Base-by-base conservation (phyloP, 2,329 filamentous ascomycete genomes). In the Geosmithia flava region DNA sequence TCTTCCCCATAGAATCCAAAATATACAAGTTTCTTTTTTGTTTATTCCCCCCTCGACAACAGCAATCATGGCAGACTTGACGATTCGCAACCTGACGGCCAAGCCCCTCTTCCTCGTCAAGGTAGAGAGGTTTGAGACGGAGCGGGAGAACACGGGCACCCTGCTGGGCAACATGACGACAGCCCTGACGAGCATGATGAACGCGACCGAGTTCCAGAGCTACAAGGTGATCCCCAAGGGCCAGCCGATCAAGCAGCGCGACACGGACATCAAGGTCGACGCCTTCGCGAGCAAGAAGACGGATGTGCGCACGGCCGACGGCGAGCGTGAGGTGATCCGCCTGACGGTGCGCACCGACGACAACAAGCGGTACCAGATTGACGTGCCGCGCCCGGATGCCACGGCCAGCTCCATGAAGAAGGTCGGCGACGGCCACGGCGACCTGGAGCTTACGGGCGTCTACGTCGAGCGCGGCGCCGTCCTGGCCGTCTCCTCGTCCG, bases 1-100 rank as follows among this genome's bases (percentile, higher is more conserved):
- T 16, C 33, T 37, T 37, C 11, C 15, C 13, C 15, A 3, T 3
- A 37, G 11, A 37, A 37, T 3, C 33, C 6, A 11, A 5, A 37
- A 16, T 11, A 37, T 11, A 37, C 6, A 16, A n/a, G n/a, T n/a
- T n/a, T n/a, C n/a, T n/a, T n/a, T n/a, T n/a, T n/a, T n/a, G n/a
- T n/a, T n/a, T n/a, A n/a, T n/a, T n/a, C n/a, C n/a, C n/a, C n/a
- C n/a, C n/a, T n/a, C n/a, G n/a, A 37, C 33, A 37, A 13, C 6
- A 16, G 42, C 7, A 55, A 53, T 49, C 49, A 77, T 76, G 73
- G 64, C 69, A 17, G 64, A 68, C 49, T 69, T 95, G 55, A 85
- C 77, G 4, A 78, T 96, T 57, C 87, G 90, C 58, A 96, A 96
- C 64, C 70, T 95, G 54, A 91, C 87, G 43, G 71, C 78, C 49